Conservation (phyloP, 1,284 basidiomycete genomes). For the Volvariella surrecta region DNA sequence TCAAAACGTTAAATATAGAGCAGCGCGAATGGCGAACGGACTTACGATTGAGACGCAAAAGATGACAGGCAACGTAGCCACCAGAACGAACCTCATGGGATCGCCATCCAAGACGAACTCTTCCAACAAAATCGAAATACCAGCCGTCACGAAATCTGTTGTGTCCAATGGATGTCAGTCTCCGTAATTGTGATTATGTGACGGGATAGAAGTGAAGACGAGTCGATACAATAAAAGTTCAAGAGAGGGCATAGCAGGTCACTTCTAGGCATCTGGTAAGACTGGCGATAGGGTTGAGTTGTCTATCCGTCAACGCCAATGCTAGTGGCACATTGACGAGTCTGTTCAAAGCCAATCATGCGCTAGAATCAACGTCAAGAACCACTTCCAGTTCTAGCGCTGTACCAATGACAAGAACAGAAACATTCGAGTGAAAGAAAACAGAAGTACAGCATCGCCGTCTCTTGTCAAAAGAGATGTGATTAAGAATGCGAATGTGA, state of each 20-base stretch:
- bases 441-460: too few relatives aligned
- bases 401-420: too few relatives aligned
- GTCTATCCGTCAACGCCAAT: too few relatives aligned
- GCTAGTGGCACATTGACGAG: too few relatives aligned
- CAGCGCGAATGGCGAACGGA: not conserved
- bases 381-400: too few relatives aligned
- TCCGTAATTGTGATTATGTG: slow-evolving; percentile 1
- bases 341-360: too few relatives aligned
- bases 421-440: too few relatives aligned
- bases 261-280: too few relatives aligned
- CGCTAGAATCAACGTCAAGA: too few relatives aligned
- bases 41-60: slow-evolving; percentile 66
- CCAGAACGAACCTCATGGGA: slow-evolving; percentile 52
- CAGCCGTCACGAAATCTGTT: slow-evolving; percentile 49
- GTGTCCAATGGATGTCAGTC: not conserved
- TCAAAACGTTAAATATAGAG: slow-evolving; percentile 1
- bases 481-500: too few relatives aligned
- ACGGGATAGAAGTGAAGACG: slow-evolving; percentile 5
- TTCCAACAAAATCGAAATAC: slow-evolving; percentile 48
- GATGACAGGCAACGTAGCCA: slow-evolving; percentile 57
- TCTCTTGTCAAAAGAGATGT: too few relatives aligned
- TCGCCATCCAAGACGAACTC: slow-evolving; percentile 65
- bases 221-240: not conserved
- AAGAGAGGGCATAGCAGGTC: slow-evolving; percentile 4
- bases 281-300: too few relatives aligned